phyloP scores from a whole-genome alignment of 257 asterid species.

The Fraxinus quadrangulata region DNA sequence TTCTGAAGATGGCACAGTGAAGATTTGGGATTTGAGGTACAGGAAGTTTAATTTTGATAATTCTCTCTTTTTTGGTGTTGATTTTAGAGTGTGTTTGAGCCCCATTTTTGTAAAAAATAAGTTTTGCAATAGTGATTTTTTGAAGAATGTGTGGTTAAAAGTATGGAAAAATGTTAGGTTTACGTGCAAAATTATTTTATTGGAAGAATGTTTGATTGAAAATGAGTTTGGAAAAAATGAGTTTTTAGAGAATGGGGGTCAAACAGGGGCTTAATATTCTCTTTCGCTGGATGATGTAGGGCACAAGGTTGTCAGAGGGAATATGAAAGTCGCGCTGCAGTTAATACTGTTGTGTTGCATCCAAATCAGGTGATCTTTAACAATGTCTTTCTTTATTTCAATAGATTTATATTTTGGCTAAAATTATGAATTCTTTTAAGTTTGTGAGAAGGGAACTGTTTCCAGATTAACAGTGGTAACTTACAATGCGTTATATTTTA shows the following conservation, averaged over 20 bases:
- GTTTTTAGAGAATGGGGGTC: too few relatives aligned
- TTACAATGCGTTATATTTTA: neutral
- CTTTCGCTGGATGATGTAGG: slow-evolving; percentile 46
- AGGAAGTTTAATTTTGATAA: neutral
- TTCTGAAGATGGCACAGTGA: slow-evolving; percentile 98
- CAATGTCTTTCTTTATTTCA: slow-evolving; percentile 7
- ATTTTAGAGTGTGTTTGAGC: too few relatives aligned
- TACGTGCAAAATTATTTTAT: too few relatives aligned
- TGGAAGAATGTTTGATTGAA: too few relatives aligned
- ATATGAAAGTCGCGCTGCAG: slow-evolving; percentile 99
- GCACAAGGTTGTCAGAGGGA: slow-evolving; percentile 99
- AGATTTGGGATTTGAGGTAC: slow-evolving; percentile 96
- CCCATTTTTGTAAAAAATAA: too few relatives aligned
- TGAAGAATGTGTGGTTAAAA: too few relatives aligned
- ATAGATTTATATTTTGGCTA: neutral
- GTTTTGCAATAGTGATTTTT: too few relatives aligned
- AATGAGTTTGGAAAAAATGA: too few relatives aligned
- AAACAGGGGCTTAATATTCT: slow-evolving; percentile 11
- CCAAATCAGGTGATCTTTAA: slow-evolving; percentile 76
- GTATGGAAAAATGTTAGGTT: too few relatives aligned
- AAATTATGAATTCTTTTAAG: neutral
- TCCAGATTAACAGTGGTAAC: neutral
- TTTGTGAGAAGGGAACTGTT: neutral
- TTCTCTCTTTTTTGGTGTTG: slow-evolving; percentile 16
- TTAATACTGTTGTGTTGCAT: slow-evolving; percentile 94